These are phyloP conservation scores for Agaricus blazei DNA, from an alignment of 768 basidiomycete genomes.

Conservation along the genomic window DNA sequence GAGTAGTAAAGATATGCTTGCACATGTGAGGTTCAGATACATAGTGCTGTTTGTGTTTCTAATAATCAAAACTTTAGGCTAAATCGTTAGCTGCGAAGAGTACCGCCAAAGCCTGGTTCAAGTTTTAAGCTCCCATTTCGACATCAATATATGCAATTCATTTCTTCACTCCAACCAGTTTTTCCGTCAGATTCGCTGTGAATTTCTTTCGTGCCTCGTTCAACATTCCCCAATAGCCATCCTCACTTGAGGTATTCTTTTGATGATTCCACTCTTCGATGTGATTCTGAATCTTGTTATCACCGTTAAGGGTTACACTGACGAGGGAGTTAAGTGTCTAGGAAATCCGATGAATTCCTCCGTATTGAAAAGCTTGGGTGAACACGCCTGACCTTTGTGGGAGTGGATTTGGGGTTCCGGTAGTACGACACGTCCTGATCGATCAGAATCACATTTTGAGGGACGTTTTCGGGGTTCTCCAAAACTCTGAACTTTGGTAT, in stretches of 20 bases:
- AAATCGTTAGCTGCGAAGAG: constrained; percentile 61
- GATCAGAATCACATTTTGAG: constrained; percentile 34
- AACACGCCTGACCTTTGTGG: constrained; percentile 31
- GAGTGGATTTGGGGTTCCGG: constrained; percentile 29
- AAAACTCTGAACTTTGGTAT: constrained; percentile 37
- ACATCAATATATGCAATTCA: background rate
- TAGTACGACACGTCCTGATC: constrained; percentile 45
- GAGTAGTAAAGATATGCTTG: constrained; percentile 61
- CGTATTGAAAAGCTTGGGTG: background rate
- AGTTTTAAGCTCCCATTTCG: constrained; percentile 28
- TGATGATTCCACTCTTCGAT: constrained; percentile 43
- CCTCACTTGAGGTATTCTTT: constrained; percentile 28
- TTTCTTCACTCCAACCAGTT: constrained; percentile 21
- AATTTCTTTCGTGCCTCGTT: constrained; percentile 41
- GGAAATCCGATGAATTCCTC: too few species aligned
- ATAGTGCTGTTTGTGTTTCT: background rate
- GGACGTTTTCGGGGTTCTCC: constrained; percentile 31
- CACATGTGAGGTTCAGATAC: constrained; percentile 38
- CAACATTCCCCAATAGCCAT: constrained; percentile 39
- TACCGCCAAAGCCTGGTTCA: constrained; percentile 63
- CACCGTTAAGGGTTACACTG: constrained; percentile 32
- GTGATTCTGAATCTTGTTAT: constrained; percentile 31
- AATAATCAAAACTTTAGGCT: constrained; percentile 33
- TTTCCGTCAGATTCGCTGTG: constrained; percentile 30
- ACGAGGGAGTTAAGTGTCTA: constrained; percentile 37